These are phyloP conservation scores for Thalassiosira livingstoniorum DNA, from an alignment of 352 stramenopile species.

Conservation along the genomic window DNA sequence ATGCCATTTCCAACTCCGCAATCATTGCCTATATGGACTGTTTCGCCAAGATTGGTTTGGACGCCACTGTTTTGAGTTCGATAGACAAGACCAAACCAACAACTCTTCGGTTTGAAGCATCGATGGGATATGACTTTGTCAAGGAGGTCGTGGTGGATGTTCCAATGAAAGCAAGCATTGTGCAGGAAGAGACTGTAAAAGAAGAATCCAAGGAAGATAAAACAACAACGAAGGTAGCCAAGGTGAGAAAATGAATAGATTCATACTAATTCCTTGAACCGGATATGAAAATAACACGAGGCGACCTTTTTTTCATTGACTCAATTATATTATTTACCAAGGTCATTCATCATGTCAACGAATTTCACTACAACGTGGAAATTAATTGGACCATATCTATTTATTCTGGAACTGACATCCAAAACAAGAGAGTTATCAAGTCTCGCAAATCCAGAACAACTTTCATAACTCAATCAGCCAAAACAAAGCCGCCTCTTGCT, in stretches of 20 bases:
- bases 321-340: conserved; percentile 22
- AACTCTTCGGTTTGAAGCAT: conserved; percentile 73
- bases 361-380: conserved; percentile 76
- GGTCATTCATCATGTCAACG: conserved; percentile 68
- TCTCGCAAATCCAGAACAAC: conserved; percentile 49
- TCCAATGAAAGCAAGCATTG: conserved; percentile 28
- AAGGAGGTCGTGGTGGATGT: conserved; percentile 73
- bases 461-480: conserved; percentile 14
- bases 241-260: conserved; percentile 21
- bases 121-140: conserved; percentile 60
- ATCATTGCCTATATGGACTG: conserved; percentile 68
- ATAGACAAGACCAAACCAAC: conserved; percentile 54
- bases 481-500: conserved; percentile 5
- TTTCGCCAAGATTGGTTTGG: conserved; percentile 71
- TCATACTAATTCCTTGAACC: too few species aligned
- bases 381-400: conserved; percentile 67
- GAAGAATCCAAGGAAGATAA: conserved; percentile 52
- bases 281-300: too few species aligned
- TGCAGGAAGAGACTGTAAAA: conserved; percentile 34
- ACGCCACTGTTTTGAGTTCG: conserved; percentile 40
- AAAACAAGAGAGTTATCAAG: conserved; percentile 54
- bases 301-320: background rate
- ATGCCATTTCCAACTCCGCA: conserved; percentile 68
- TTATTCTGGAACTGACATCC: conserved; percentile 63
- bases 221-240: conserved; percentile 13